These are phyloP conservation scores for Pythium sukuiense DNA, from an alignment of 352 stramenopile species.

Conservation along the genomic window DNA sequence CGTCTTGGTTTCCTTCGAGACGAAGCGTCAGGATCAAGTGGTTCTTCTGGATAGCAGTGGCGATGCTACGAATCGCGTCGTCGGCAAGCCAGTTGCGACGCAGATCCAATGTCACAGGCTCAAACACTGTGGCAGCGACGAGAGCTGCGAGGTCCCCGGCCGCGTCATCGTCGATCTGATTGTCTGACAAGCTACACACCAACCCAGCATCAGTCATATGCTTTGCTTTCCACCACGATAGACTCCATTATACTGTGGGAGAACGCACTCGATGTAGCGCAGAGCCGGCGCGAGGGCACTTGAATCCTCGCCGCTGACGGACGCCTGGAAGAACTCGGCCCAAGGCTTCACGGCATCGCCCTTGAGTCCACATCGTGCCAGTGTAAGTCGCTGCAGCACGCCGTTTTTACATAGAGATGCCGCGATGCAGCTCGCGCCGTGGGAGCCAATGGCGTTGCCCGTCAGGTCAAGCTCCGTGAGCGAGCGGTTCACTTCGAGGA, in stretches of 20 bases:
- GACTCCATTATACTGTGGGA: too few species aligned
- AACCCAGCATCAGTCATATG: too few species aligned
- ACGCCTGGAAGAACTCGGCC: slow-evolving; percentile 27
- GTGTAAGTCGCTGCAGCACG: slow-evolving; percentile 26
- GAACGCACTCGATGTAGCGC: slow-evolving; percentile 3
- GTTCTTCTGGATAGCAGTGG: slow-evolving; percentile 30
- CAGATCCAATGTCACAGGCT: slow-evolving; percentile 33
- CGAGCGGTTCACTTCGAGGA: slow-evolving; percentile 45
- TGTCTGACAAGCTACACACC: slow-evolving; percentile 31
- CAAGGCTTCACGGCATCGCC: slow-evolving; percentile 34
- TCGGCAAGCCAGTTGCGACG: slow-evolving; percentile 32
- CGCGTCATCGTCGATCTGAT: slow-evolving; percentile 44
- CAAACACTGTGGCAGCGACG: slow-evolving; percentile 11
- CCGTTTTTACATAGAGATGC: slow-evolving; percentile 39
- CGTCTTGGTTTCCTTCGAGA: slow-evolving; percentile 37
- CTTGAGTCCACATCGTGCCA: slow-evolving; percentile 35
- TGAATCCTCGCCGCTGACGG: neutral
- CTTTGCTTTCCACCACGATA: too few species aligned
- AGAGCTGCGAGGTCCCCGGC: slow-evolving; percentile 29
- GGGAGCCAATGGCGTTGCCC: slow-evolving; percentile 34
- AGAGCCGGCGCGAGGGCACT: neutral
- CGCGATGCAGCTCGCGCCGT: slow-evolving; percentile 40
- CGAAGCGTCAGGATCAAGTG: slow-evolving; percentile 28
- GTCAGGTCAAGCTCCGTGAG: slow-evolving; percentile 41
- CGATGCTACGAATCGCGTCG: slow-evolving; percentile 27